Evolutionary conservation across 1,284 basidiomycete species (phyloP).

Genomic region (Cutaneotrichosporon mucoides): DNA sequence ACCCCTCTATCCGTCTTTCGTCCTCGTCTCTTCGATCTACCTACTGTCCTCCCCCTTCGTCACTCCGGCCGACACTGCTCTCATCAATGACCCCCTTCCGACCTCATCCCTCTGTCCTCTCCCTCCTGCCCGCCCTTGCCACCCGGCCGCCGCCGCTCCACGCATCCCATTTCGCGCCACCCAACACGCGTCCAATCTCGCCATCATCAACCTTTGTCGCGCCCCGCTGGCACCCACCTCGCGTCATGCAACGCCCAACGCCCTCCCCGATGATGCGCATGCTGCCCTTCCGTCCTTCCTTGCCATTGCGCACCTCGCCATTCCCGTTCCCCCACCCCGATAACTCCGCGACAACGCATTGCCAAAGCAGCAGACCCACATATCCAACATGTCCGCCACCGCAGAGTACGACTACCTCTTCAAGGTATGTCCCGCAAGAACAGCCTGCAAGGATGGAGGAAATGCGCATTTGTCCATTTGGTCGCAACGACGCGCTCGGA

Average conservation of each 20-base stretch:
- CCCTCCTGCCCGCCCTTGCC: neutral
- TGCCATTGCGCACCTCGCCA: neutral
- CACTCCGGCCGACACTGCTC: too few species aligned
- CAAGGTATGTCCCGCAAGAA: conserved; percentile 54
- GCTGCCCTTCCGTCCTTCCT: neutral
- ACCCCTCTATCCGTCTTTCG: too few species aligned
- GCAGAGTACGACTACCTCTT: conserved; percentile 97
- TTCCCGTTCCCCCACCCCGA: too few species aligned
- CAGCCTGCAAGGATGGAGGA: too few species aligned
- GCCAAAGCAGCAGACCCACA: neutral
- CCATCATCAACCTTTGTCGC: neutral
- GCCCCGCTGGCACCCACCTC: neutral
- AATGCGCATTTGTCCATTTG: neutral
- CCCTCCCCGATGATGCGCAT: neutral
- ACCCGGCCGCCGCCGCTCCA: neutral
- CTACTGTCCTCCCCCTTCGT: too few species aligned
- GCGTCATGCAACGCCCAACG: neutral
- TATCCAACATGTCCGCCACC: conserved; percentile 51
- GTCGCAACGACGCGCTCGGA: neutral
- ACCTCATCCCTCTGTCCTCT: too few species aligned
- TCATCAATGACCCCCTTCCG: too few species aligned
- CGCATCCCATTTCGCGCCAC: neutral
- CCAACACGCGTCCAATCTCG: neutral
- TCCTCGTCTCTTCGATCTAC: too few species aligned
- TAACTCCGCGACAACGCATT: too few species aligned